Evolutionary conservation across 257 asterid species (phyloP).

Genomic region (Ophiorrhiza pumila): DNA sequence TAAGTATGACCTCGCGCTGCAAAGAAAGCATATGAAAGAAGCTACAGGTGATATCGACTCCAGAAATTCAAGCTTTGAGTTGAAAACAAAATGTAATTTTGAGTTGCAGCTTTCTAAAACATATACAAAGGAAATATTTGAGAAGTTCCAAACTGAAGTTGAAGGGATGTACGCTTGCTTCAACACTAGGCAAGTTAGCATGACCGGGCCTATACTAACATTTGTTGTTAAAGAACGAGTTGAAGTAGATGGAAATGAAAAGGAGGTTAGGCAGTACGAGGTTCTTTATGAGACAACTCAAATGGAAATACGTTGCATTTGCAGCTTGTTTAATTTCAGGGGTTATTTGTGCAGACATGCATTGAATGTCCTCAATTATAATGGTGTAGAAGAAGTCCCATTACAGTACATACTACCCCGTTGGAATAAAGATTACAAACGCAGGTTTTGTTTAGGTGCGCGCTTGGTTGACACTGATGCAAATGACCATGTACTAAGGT

Average conservation of each 20-base stretch:
- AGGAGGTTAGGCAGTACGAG: conserved; percentile 48
- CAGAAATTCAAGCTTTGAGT: conserved; percentile 34
- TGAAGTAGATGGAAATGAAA: conserved; percentile 33
- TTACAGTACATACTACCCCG: conserved; percentile 44
- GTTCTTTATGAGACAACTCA: conserved; percentile 49
- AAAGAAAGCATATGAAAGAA: conserved; percentile 51
- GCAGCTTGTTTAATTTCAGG: conserved; percentile 50
- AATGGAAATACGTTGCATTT: conserved; percentile 54
- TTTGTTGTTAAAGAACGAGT: conserved; percentile 44
- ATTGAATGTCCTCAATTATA: conserved; percentile 46
- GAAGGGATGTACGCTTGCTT: conserved; percentile 58
- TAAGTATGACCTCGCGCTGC: conserved; percentile 54
- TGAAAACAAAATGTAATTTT: conserved; percentile 50
- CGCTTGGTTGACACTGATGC: conserved; percentile 24
- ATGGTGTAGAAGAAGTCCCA: conserved; percentile 55
- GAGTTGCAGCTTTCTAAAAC: conserved; percentile 58
- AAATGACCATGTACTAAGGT: conserved; percentile 31
- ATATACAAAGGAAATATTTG: conserved; percentile 50
- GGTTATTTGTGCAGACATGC: conserved; percentile 67
- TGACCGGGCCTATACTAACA: conserved; percentile 42
- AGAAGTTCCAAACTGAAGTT: conserved; percentile 47
- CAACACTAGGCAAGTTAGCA: conserved; percentile 43
- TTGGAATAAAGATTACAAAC: conserved; percentile 47
- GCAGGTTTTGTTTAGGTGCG: conserved; percentile 19
- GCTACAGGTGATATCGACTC: conserved; percentile 52